Percentiles rank a stretch among this genome's conserved stretches.
phyloP scores from a whole-genome alignment of 1,139 yeast genomes.

The Nakaseomyces sp. region DNA sequence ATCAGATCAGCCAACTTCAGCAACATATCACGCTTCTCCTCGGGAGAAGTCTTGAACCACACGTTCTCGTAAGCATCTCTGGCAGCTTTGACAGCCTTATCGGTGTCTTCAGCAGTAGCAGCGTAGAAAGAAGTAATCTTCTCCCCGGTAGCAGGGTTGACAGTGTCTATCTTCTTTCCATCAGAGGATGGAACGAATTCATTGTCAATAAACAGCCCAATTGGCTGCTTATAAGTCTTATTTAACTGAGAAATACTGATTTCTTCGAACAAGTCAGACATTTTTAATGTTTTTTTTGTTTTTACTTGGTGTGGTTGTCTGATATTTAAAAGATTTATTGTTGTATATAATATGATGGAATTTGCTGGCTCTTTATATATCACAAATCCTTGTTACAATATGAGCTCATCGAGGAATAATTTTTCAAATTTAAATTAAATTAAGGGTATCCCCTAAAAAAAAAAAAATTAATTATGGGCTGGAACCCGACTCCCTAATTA shows the following conservation, averaged over 20 bases:
- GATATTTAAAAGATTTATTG: too few relatives aligned
- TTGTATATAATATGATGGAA: too few relatives aligned
- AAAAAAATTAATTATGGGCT: too few relatives aligned
- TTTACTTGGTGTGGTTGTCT: neutral
- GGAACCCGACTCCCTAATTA: too few relatives aligned
- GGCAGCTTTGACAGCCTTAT: slow-evolving; percentile 69
- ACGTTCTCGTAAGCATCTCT: slow-evolving; percentile 49
- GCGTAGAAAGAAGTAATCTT: slow-evolving; percentile 56
- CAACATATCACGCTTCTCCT: slow-evolving; percentile 41
- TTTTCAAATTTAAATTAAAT: too few relatives aligned
- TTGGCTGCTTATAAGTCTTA: slow-evolving; percentile 38
- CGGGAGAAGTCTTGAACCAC: slow-evolving; percentile 44
- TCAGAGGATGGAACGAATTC: slow-evolving; percentile 44
- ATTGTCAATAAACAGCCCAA: slow-evolving; percentile 59
- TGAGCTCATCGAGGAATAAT: too few relatives aligned
- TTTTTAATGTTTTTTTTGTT: neutral
- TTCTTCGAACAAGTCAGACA: slow-evolving; percentile 6
- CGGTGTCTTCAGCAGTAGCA: slow-evolving; percentile 63
- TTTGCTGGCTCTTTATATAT: too few relatives aligned
- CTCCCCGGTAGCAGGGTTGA: slow-evolving; percentile 63
- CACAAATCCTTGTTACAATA: too few relatives aligned
- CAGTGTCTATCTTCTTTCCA: slow-evolving; percentile 46
- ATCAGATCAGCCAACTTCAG: slow-evolving; percentile 45
- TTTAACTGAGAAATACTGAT: slow-evolving; percentile 15
- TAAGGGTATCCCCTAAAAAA: too few relatives aligned